These are phyloP conservation scores for Vanrija humicola DNA, from an alignment of 1,284 basidiomycete species.

Conservation along the genomic window DNA sequence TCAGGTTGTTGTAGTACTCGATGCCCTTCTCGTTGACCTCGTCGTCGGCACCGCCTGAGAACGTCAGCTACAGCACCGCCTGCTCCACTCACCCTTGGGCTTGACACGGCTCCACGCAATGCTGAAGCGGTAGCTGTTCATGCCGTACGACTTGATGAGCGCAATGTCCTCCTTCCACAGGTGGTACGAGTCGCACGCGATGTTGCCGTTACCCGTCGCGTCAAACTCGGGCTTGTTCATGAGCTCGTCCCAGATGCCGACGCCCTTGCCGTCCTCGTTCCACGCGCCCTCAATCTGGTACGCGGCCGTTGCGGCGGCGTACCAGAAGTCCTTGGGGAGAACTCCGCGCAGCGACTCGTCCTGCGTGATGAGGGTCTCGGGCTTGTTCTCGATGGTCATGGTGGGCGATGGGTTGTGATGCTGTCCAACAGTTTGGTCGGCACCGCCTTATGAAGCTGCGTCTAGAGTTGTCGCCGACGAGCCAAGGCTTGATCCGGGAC, in stretches of 20 bases:
- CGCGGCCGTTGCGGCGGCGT: constrained; percentile 62
- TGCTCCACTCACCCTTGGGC: constrained; percentile 51
- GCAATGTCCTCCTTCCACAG: constrained; percentile 64
- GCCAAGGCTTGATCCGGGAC: too few relatives aligned
- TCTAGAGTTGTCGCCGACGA: too few relatives aligned
- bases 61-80: not conserved
- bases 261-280: constrained; percentile 24
- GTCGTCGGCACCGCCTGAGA: constrained; percentile 56
- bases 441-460: too few relatives aligned
- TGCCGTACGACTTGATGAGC: constrained; percentile 58
- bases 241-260: constrained; percentile 57
- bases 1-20: constrained; percentile 56
- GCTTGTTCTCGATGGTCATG: not conserved
- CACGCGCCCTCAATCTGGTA: constrained; percentile 35
- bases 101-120: constrained; percentile 68
- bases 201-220: constrained; percentile 16
- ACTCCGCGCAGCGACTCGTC: constrained; percentile 11
- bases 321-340: constrained; percentile 59
- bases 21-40: constrained; percentile 64
- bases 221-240: constrained; percentile 54
- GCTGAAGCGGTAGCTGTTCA: constrained; percentile 60
- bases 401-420: too few relatives aligned
- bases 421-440: too few relatives aligned
- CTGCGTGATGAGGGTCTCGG: constrained; percentile 8
- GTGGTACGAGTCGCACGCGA: constrained; percentile 35